These are phyloP conservation scores for Pichiaceae sp. DNA, from an alignment of 1,139 yeast species.

Conservation along the genomic window DNA sequence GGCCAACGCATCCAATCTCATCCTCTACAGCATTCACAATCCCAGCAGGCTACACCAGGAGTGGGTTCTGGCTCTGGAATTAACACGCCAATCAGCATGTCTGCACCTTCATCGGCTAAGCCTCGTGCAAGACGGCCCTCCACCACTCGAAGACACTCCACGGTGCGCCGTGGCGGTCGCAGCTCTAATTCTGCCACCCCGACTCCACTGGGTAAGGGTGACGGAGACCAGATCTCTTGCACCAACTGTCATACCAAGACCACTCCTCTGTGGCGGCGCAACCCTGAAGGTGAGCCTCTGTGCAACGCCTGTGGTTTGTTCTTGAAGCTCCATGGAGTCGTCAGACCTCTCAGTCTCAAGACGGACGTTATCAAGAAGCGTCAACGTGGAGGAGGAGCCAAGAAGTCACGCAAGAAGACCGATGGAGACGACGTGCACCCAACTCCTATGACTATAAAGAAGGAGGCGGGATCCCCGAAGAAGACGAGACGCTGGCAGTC, in stretches of 20 bases:
- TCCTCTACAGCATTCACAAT: neutral
- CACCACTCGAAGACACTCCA: conserved; percentile 10
- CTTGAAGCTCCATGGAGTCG: conserved; percentile 86
- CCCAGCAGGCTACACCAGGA: neutral
- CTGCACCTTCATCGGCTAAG: conserved; percentile 3
- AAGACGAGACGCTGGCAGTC: no score
- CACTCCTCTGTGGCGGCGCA: conserved; percentile 93
- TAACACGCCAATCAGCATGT: neutral
- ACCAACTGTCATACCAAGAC: conserved; percentile 89
- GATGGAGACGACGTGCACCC: conserved; percentile 25
- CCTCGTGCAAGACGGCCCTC: conserved; percentile 9
- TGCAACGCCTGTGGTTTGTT: conserved; percentile 96
- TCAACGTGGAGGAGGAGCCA: conserved; percentile 22
- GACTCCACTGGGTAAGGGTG: conserved; percentile 2
- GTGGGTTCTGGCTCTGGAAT: neutral
- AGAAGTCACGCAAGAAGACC: conserved; percentile 16
- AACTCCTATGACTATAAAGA: conserved; percentile 17
- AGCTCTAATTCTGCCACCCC: conserved; percentile 2
- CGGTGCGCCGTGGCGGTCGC: conserved; percentile 4
- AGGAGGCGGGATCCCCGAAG: conserved; percentile 2
- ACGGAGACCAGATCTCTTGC: conserved; percentile 32
- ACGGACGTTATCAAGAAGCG: conserved; percentile 91
- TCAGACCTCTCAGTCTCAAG: conserved; percentile 81
- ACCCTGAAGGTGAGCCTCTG: conserved; percentile 84
- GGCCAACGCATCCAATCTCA: neutral